Percentiles rank a stretch among this genome's conserved stretches.
Evolutionary conservation across 2,329 filamentous ascomycete genomes (phyloP).

Genomic region (Scedosporium minutisporum): DNA sequence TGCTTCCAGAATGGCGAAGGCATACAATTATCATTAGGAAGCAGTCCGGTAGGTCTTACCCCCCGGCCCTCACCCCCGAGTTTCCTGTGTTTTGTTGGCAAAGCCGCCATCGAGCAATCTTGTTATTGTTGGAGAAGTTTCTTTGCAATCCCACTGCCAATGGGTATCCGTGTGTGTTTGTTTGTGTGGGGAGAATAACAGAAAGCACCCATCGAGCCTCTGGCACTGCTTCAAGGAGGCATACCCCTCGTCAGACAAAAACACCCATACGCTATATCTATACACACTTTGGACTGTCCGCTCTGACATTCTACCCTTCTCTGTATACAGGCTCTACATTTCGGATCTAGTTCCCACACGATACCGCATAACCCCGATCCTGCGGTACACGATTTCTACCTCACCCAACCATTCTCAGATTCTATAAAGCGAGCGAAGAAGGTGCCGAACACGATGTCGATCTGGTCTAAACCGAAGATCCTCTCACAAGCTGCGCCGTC

Average conservation of each 20-base stretch:
- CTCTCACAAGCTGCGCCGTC: background rate
- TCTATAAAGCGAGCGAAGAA: slow-evolving; percentile 35
- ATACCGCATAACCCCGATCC: slow-evolving; percentile 35
- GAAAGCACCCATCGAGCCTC: too few species aligned
- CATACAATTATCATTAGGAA: slow-evolving; percentile 48
- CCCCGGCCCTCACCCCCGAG: slow-evolving; percentile 8
- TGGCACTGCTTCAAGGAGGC: too few species aligned
- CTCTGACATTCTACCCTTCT: background rate
- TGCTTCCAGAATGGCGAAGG: slow-evolving; percentile 46
- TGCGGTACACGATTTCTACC: slow-evolving; percentile 46
- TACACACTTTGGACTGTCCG: background rate
- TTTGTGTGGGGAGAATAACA: too few species aligned
- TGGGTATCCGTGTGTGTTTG: too few species aligned
- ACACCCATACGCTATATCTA: background rate
- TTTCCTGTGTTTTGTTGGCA: slow-evolving; percentile 3
- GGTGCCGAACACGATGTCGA: slow-evolving; percentile 40
- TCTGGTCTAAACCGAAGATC: slow-evolving; percentile 27
- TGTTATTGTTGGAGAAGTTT: background rate
- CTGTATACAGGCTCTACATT: slow-evolving; percentile 38
- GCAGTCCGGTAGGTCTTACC: slow-evolving; percentile 45
- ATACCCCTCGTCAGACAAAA: background rate
- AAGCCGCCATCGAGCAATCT: background rate
- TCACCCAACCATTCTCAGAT: slow-evolving; percentile 37
- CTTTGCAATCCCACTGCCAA: too few species aligned
- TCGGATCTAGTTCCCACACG: slow-evolving; percentile 39